Percentiles rank a stretch among this genome's conserved stretches.
Evolutionary conservation across 306 rosid genomes (phyloP).

Genomic region (Pterocarpus macrocarpus): DNA sequence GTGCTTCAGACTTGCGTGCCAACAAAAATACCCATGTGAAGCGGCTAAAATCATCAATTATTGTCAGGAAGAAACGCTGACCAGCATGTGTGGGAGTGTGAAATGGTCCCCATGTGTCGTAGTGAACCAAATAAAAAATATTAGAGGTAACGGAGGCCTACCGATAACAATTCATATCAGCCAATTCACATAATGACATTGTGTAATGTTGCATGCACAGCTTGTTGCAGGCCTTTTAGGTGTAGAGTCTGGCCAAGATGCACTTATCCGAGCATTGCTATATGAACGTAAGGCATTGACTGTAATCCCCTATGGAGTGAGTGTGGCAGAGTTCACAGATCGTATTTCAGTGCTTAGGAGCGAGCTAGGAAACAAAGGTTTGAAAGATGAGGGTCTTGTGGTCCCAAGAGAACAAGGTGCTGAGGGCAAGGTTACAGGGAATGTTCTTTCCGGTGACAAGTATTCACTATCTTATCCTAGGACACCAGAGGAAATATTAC

Average conservation of each 20-base stretch:
- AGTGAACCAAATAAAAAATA: too few relatives aligned
- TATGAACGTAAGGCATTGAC: slow-evolving; percentile 26
- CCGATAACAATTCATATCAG: too few relatives aligned
- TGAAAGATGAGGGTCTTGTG: slow-evolving; percentile 79
- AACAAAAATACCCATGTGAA: too few relatives aligned
- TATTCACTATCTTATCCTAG: slow-evolving; percentile 61
- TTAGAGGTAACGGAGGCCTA: too few relatives aligned
- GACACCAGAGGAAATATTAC: slow-evolving; percentile 63
- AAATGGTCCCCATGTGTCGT: too few relatives aligned
- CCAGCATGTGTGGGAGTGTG: too few relatives aligned
- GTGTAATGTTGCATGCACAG: slow-evolving; percentile 33
- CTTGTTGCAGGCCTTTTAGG: slow-evolving; percentile 82
- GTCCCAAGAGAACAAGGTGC: slow-evolving; percentile 58
- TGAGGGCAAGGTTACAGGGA: slow-evolving; percentile 60
- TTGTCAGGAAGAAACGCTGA: too few relatives aligned
- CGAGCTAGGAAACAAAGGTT: slow-evolving; percentile 56
- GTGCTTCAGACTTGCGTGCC: too few relatives aligned
- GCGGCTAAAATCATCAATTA: too few relatives aligned
- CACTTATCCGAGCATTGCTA: slow-evolving; percentile 62
- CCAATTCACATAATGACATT: too few relatives aligned
- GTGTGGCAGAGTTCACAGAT: slow-evolving; percentile 67
- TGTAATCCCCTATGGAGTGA: slow-evolving; percentile 58
- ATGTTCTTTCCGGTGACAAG: slow-evolving; percentile 59
- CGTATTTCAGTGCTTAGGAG: slow-evolving; percentile 63
- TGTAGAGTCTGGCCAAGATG: slow-evolving; percentile 82